phyloP scores from a whole-genome alignment of 345 rosid species.

The Aquilaria sinensis region DNA sequence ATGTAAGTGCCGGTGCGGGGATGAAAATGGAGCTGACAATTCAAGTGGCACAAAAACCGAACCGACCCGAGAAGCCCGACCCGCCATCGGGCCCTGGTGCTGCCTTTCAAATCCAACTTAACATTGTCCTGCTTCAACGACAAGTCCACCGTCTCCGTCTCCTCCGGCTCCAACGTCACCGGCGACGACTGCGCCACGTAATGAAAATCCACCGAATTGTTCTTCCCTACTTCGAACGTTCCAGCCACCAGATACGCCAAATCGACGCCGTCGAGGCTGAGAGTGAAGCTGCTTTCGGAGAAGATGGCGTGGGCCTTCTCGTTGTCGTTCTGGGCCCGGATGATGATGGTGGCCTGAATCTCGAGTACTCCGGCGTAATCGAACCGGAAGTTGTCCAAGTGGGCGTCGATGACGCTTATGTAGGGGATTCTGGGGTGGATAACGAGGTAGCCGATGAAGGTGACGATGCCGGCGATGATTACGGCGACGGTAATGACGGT shows the following conservation, averaged over 20 bases:
- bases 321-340: slow-evolving; percentile 65
- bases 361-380: slow-evolving; percentile 38
- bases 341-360: slow-evolving; percentile 47
- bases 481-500: slow-evolving; percentile 51
- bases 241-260: slow-evolving; percentile 42
- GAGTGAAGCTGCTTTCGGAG: slow-evolving; percentile 26
- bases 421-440: slow-evolving; percentile 78
- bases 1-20: slow-evolving; percentile 32
- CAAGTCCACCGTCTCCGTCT: slow-evolving; percentile 27
- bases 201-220: slow-evolving; percentile 24
- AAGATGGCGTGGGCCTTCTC: slow-evolving; percentile 58
- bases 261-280: slow-evolving; percentile 38
- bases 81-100: slow-evolving; percentile 58
- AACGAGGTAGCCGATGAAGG: slow-evolving; percentile 61
- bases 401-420: slow-evolving; percentile 51
- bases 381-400: slow-evolving; percentile 41
- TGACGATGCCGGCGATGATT: slow-evolving; percentile 51
- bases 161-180: slow-evolving; percentile 44
- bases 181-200: slow-evolving; percentile 55
- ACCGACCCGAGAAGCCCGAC: slow-evolving; percentile 64
- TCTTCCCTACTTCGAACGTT: slow-evolving; percentile 60
- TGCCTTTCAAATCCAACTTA: slow-evolving; percentile 58
- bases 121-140: slow-evolving; percentile 45
- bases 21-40: slow-evolving; percentile 58
- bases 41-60: slow-evolving; percentile 40